Base-by-base conservation (phyloP, 441 rosid species). In the Codiaeum variegatum region DNA sequence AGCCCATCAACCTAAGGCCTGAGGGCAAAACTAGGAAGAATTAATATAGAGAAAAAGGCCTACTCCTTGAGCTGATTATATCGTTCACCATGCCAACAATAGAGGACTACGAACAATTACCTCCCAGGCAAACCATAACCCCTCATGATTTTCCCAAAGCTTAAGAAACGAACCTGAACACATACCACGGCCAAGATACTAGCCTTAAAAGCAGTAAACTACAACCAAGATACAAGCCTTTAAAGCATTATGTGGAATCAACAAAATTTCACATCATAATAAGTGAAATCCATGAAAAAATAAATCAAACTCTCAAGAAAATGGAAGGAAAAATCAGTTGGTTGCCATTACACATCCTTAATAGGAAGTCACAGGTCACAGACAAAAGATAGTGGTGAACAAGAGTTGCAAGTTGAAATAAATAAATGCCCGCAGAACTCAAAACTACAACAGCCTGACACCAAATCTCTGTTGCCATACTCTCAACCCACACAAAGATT, bases 101-200 rank as follows among this genome's bases (percentile, higher is more conserved):
- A 69, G 59, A 54, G 70, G 62, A 72, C 32, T 23, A 59, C 51
- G 47, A 55, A 66, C 68, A 72, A 62, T 67, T 69, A 67, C 69
- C 74, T 78, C 67, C 66, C 71, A 71, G 62, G 62, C 56, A 72
- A 75, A 70, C 73, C 66, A 62, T 60, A 63, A 60, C 75, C 75
- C 62, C 71, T 59, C 54, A 44, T 32, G 58, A 73, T 58, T 69
- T 74, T 28, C 76, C 75, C 67, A 73, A 58, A 55, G 84, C 77
- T 56, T 70, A 72, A 60, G 63, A 75, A 51, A 77, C 76, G 59
- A 81, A 76, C 80, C 79, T 76, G 79, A 66, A 76, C 66, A 80
- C 40, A 72, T 21, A 62, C 42, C 76, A 71, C 68, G 76, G 68
- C 73, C 72, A 70, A 76, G 55, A 73, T 42, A 73, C 68, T 70